Percentiles rank a stretch among this genome's conserved stretches.
These are phyloP conservation scores for Malus domestica DNA, from an alignment of 306 rosid species.

Conservation along the genomic window DNA sequence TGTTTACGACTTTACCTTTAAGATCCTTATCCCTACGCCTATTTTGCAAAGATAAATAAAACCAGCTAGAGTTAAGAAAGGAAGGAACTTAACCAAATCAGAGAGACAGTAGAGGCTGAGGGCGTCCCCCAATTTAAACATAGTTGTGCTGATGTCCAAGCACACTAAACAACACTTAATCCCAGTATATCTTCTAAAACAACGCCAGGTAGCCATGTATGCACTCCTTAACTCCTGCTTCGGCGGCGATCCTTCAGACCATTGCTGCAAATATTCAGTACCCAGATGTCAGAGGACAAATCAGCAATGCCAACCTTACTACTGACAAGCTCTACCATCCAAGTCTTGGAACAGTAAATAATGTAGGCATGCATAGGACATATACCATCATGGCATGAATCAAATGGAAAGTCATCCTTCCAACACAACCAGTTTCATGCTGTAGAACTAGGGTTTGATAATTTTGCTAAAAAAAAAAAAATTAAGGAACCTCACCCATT, in stretches of 20 bases:
- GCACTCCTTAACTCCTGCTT: constrained; percentile 70
- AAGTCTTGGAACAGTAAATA: background rate
- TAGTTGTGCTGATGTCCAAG: constrained; percentile 51
- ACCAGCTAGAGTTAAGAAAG: constrained; percentile 45
- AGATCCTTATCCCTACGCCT: constrained; percentile 40
- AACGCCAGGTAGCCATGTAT: constrained; percentile 16
- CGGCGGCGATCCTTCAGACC: constrained; percentile 84
- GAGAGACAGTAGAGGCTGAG: constrained; percentile 54
- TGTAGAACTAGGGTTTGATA: background rate
- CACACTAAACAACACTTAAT: constrained; percentile 48
- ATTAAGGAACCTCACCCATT: constrained; percentile 58
- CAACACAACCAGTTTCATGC: background rate
- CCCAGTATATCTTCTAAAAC: constrained; percentile 39
- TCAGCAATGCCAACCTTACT: background rate
- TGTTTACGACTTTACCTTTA: constrained; percentile 25
- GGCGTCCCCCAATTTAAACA: constrained; percentile 69
- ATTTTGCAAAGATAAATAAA: constrained; percentile 30
- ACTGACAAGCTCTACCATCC: background rate
- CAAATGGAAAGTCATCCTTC: background rate
- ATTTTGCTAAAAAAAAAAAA: background rate
- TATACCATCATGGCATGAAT: background rate
- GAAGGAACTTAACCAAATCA: constrained; percentile 65
- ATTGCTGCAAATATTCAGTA: constrained; percentile 52
- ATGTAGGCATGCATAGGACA: background rate
- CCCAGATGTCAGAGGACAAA: background rate